Evolutionary conservation across 495 filamentous ascomycete species (phyloP).

Genomic region (Parathielavia hyrcaniae): DNA sequence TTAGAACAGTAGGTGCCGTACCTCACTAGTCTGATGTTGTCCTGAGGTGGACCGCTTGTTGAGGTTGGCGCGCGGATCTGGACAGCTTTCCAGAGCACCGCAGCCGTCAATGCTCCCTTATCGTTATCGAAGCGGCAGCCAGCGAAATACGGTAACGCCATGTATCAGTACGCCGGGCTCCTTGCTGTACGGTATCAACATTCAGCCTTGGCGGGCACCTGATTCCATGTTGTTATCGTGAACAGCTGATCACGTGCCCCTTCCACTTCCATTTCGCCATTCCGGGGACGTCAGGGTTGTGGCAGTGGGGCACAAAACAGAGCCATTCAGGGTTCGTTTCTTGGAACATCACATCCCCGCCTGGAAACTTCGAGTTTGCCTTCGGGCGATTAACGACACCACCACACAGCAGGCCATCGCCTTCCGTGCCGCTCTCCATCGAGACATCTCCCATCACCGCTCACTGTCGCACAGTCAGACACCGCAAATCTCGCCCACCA

Average conservation of each 20-base stretch:
- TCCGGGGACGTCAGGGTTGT: conserved; percentile 24
- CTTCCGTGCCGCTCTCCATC: not conserved
- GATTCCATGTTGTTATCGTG: too few relatives aligned
- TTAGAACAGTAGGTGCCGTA: not conserved
- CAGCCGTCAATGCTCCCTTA: conserved; percentile 11
- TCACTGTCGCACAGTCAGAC: not conserved
- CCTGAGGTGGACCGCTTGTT: not conserved
- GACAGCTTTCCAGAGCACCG: conserved; percentile 27
- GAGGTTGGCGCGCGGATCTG: conserved; percentile 20
- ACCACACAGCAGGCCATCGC: conserved; percentile 4
- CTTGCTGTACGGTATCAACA: too few relatives aligned
- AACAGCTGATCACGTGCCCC: conserved; percentile 18
- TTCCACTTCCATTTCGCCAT: not conserved
- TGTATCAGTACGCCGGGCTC: too few relatives aligned
- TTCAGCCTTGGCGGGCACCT: too few relatives aligned
- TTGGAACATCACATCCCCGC: conserved; percentile 28
- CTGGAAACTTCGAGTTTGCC: conserved; percentile 16
- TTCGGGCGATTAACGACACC: conserved; percentile 15
- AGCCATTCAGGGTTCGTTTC: conserved; percentile 16
- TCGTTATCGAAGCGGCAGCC: too few relatives aligned
- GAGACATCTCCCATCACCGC: not conserved
- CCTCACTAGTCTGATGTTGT: conserved; percentile 2
- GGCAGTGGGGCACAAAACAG: conserved; percentile 15
- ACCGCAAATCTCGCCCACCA: conserved; percentile 42
- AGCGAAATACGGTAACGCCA: too few relatives aligned